Evolutionary conservation across 441 rosid species (phyloP).

Genomic region (Jatropha podagrica): DNA sequence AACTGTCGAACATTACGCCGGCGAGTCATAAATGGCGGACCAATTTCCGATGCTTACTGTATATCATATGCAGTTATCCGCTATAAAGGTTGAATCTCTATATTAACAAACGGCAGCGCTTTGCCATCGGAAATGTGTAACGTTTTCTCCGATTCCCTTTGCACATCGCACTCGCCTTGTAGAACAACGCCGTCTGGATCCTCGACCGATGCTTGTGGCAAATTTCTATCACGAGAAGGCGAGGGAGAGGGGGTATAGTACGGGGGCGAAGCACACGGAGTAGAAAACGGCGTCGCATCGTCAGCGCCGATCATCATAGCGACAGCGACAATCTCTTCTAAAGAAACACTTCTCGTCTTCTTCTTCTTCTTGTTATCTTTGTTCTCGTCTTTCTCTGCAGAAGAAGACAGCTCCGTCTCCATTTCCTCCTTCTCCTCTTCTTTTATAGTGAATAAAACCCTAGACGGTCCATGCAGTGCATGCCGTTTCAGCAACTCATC

Average conservation of each 20-base stretch:
- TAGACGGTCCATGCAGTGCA: conserved; percentile 48
- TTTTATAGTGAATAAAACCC: conserved; percentile 63
- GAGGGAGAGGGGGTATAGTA: conserved; percentile 63
- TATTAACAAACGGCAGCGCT: neutral
- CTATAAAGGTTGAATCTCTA: neutral
- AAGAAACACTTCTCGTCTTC: conserved; percentile 13
- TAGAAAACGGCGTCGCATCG: conserved; percentile 57
- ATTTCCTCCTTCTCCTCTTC: conserved; percentile 53
- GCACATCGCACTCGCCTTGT: neutral
- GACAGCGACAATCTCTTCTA: conserved; percentile 10
- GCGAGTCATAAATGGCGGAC: neutral
- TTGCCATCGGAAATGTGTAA: no score
- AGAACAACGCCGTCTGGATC: neutral
- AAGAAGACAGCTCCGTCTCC: conserved; percentile 14
- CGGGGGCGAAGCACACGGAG: conserved; percentile 67
- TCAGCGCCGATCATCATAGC: conserved; percentile 22
- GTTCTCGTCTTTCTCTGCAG: conserved; percentile 11
- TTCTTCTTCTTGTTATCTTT: conserved; percentile 6
- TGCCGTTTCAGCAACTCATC: conserved; percentile 42
- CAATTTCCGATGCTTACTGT: neutral
- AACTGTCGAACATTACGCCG: neutral
- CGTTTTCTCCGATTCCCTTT: no score
- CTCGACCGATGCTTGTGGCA: neutral
- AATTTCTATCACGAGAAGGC: conserved; percentile 39
- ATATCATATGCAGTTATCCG: no score